Percentiles rank a stretch among this genome's conserved stretches.
Evolutionary conservation across 176 grass and related monocot genomes (phyloP).

Genomic region (Alloteropsis semialata): DNA sequence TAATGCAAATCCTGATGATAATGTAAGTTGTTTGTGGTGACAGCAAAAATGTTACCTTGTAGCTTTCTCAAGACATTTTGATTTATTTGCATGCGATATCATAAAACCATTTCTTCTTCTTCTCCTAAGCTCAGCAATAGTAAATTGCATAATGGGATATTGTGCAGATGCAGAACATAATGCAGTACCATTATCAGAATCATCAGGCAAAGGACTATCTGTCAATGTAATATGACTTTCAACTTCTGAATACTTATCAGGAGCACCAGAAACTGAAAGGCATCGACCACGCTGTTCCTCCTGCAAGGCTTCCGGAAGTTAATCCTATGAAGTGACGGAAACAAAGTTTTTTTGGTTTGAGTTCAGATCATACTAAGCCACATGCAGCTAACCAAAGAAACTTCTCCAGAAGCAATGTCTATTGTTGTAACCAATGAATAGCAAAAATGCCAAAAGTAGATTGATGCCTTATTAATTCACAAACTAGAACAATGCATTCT

Average conservation of each 20-base stretch:
- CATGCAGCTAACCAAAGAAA: background rate
- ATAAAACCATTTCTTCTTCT: slow-evolving; percentile 57
- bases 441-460: slow-evolving; percentile 20
- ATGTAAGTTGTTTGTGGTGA: slow-evolving; percentile 24
- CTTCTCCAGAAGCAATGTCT: background rate
- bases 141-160: slow-evolving; percentile 66
- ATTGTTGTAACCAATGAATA: background rate
- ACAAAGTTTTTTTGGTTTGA: background rate
- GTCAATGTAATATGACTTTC: slow-evolving; percentile 30
- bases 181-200: slow-evolving; percentile 31
- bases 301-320: slow-evolving; percentile 30
- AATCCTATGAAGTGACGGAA: slow-evolving; percentile 2
- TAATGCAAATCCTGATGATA: background rate
- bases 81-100: slow-evolving; percentile 39
- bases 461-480: slow-evolving; percentile 7
- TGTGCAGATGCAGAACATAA: slow-evolving; percentile 45
- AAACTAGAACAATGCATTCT: background rate
- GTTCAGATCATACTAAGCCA: background rate
- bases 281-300: slow-evolving; percentile 27
- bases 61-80: slow-evolving; percentile 32
- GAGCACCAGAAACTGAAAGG: slow-evolving; percentile 36
- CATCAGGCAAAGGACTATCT: slow-evolving; percentile 25
- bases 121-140: slow-evolving; percentile 64
- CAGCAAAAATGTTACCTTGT: slow-evolving; percentile 49
- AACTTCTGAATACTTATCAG: slow-evolving; percentile 34